Evolutionary conservation across 1,139 yeast species (phyloP), one percentile per base, ranked within the genome.

Genomic region (Yamadazyma epiphylla): DNA sequence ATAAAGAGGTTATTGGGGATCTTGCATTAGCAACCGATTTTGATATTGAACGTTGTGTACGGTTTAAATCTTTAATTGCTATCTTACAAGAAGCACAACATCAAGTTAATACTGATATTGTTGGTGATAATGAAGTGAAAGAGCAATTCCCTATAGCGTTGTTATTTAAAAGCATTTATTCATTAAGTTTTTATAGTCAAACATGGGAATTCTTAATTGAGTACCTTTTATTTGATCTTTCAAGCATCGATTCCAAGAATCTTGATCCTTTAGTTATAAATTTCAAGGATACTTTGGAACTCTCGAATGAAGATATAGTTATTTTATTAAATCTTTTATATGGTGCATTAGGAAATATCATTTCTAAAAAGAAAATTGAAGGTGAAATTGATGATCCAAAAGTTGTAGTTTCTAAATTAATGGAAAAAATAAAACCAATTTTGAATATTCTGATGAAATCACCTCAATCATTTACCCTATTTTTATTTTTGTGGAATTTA

Each of bases 141-240:
- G 33, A 31, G 11, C 12, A 8, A 3, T 28, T 9, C 10, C 34
- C 35, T 2, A 14, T 24, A 1, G 6, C 28, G 13, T 21, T 16
- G 3, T 30, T 51, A 2, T 58, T 45, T 38, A 39, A 39, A 12
- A 25, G 35, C 5, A 32, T 60, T 11, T 54, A 49, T 27, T 45
- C 33, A 13, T 35, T 46, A n/a, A 41, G 54, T 2, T 25, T 39
- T 7, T 53, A 53, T 33, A 37, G 41, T 4, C 38, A 45, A 15
- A 36, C 55, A 3, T 58, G 69, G 60, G 68, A 63, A 31, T 45
- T 56, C 19, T 45, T 73, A 16, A 34, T 72, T 2, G 49, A 58
- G 3, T 74, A 65, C 38, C 45, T 66, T 5, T 42, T 64, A 17
- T 53, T 60, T 28, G 83, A 77, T 44, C 36, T 62, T 3, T 62